Conservation (phyloP, 108 stramenopile genomes). For the Cylindrotheca fusiformis region DNA sequence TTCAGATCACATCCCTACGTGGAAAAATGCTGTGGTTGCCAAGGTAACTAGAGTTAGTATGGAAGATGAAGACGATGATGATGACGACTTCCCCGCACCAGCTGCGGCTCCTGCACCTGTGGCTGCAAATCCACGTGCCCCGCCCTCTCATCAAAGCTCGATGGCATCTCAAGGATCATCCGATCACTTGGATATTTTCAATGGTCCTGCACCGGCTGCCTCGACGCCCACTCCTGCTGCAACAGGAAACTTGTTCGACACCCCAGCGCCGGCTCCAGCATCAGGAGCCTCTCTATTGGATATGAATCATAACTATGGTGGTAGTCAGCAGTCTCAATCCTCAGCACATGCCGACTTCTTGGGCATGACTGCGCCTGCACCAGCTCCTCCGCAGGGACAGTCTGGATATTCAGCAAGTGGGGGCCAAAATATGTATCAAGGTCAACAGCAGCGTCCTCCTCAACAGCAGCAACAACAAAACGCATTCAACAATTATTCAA, state of each 20-base stretch:
- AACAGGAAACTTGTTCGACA: conserved; percentile 25
- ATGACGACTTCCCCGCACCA: conserved; percentile 37
- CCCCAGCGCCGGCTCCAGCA: conserved; percentile 26
- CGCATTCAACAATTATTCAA: conserved; percentile 19
- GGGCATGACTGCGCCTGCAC: conserved; percentile 71
- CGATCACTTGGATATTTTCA: conserved; percentile 31
- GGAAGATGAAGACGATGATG: conserved; percentile 70
- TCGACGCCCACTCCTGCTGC: conserved; percentile 12
- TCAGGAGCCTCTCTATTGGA: conserved; percentile 33
- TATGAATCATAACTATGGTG: conserved; percentile 40
- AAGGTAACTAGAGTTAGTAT: conserved; percentile 75
- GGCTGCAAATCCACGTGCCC: conserved; percentile 7
- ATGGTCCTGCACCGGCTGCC: conserved; percentile 25
- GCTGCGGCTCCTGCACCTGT: conserved; percentile 16
- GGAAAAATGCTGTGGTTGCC: conserved; percentile 70
- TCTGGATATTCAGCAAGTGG: conserved; percentile 9
- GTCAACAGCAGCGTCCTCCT: conserved; percentile 43
- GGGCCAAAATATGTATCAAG: conserved; percentile 32
- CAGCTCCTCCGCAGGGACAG: conserved; percentile 15
- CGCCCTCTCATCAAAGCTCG: conserved; percentile 20
- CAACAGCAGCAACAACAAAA: conserved; percentile 43
- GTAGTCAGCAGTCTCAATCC: conserved; percentile 26
- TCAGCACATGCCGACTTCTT: conserved; percentile 69
- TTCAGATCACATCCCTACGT: conserved; percentile 64
- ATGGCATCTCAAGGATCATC: conserved; percentile 8